Percentiles rank a stretch among this genome's conserved stretches.
Evolutionary conservation across 495 filamentous ascomycete genomes (phyloP).

Genomic region (Diplogelasinospora grovesii): DNA sequence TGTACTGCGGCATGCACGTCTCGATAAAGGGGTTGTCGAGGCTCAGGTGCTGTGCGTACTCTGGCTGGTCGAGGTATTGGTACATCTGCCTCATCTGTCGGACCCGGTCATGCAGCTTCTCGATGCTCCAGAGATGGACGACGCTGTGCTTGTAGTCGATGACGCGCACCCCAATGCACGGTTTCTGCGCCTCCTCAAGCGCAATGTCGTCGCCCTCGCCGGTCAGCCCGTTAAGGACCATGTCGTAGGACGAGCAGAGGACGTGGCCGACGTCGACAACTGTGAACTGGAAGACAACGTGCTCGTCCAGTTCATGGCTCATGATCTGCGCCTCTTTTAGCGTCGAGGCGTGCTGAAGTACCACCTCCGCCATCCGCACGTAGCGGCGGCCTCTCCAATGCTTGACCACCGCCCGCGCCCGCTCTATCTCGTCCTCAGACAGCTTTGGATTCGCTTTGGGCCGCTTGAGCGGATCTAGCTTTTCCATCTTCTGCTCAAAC

Average conservation of each 20-base stretch:
- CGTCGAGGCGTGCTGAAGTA: constrained; percentile 77
- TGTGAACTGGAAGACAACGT: constrained; percentile 91
- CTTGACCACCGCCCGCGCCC: constrained; percentile 56
- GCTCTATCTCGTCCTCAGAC: constrained; percentile 59
- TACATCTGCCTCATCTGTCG: constrained; percentile 92
- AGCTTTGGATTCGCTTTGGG: constrained; percentile 55
- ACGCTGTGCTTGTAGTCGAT: constrained; percentile 86
- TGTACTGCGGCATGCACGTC: constrained; percentile 82
- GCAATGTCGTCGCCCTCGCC: constrained; percentile 76
- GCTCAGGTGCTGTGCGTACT: constrained; percentile 79
- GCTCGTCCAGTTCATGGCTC: constrained; percentile 94
- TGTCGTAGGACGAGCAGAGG: constrained; percentile 88
- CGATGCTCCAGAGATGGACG: constrained; percentile 88
- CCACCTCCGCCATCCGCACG: constrained; percentile 88
- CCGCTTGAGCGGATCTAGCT: constrained; percentile 40
- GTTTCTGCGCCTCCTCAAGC: constrained; percentile 77
- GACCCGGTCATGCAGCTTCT: constrained; percentile 83
- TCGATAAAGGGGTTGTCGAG: constrained; percentile 84
- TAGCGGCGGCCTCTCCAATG: constrained; percentile 84
- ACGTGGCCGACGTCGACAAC: constrained; percentile 84
- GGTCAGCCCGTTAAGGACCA: constrained; percentile 89
- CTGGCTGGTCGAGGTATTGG: constrained; percentile 90
- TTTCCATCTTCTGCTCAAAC: constrained; percentile 58
- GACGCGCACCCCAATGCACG: constrained; percentile 84
- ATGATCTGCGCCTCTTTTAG: constrained; percentile 96